Evolutionary conservation across 495 filamentous ascomycete genomes (phyloP), one percentile per base, ranked within the genome.

Genomic region (Annulohypoxylon maeteangense): DNA sequence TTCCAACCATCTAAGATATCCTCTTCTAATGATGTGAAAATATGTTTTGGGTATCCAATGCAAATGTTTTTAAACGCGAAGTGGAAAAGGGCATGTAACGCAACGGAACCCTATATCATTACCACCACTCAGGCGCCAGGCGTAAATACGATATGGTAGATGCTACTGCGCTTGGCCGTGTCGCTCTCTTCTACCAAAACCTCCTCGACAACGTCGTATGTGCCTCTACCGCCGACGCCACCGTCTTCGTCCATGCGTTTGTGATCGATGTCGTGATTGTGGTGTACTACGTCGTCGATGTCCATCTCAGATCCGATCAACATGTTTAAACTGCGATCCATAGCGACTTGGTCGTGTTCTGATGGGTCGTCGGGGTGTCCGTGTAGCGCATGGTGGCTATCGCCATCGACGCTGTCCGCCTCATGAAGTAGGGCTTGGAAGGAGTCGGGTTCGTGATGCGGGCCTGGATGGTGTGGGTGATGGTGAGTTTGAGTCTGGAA

Each of bases 281-380:
- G 14, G 16, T 61, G 36, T 12, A 67, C 20, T n/a, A 67, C 54
- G 23, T 65, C 68, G 56, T 75, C 74, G 36, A 75, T 56, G 45
- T 75, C 72, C 70, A 75, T 77, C 25, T 72, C 68, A 14, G 78
- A 75, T 48, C 78, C 83, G 58, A 87, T 84, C 27, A 87, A 62
- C 86, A 87, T 86, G 60, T 85, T 84, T 50, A 87, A 67, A 68
- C 86, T 85, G 34, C 77, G 78, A 61, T 86, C 78, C 36, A 82
- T 79, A 0, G 81, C 82, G 4, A 77, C 84, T 32, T 75, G 69
- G 16, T 81, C 81, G 14, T 74, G 71, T 22, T 65, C 40, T 7
- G 44, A 22, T 47, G 66, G 23, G 72, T 68, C 50, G 7, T 70
- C 66, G 25, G 65, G 45, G 20, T 75, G 62, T n/a, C 44, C 12